Base-by-base conservation (phyloP, 495 filamentous ascomycete species). In the Articulospora tetracladia region DNA sequence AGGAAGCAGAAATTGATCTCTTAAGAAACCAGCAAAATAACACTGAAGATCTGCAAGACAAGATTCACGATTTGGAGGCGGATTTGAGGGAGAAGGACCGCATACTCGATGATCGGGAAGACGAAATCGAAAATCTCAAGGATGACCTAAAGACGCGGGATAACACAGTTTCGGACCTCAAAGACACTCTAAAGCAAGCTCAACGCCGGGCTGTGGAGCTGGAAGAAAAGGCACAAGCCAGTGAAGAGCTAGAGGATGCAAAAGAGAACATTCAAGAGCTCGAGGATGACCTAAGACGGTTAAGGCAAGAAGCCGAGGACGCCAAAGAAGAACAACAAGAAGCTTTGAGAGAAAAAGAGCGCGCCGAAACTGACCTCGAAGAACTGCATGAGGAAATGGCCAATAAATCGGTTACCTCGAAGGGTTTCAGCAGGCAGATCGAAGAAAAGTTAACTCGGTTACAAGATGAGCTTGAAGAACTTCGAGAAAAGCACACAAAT, bases 321-420 rank as follows among this genome's bases (percentile, higher is more conserved):
- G 79, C 81, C 61, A 83, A 83, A 54, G 78, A 83, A 1, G 80
- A 87, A 53, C 72, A 86, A 12, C 76, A 89, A 52, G 75, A 82
- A 28, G 87, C 88, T n/a, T 57, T 83, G n/a, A 70, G 79, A 22
- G 80, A 86, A 51, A 89, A 87, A 58, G 74, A 75, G 27, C 74
- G 76, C n/a, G 78, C 79, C 19, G 76, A 83, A 66, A 75, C 74
- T 23, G 78, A 86, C 55, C 69, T 88, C 3, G 80, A 86, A 55
- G 78, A 92, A 69, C 71, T 94, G 20, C 86, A 86, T 52, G 86
- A 90, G 48, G 89, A 93, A 63, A 84, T 92, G 78, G 78, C 86
- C 8, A 86, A 92, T 69, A 92, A 90, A 68, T 91, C 88, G 0
- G 79, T 92, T 55, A 86, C 82, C 23, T 87, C 87, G 26, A 92